phyloP scores from a whole-genome alignment of 768 basidiomycete genomes.

The Suillus ampliporus region DNA sequence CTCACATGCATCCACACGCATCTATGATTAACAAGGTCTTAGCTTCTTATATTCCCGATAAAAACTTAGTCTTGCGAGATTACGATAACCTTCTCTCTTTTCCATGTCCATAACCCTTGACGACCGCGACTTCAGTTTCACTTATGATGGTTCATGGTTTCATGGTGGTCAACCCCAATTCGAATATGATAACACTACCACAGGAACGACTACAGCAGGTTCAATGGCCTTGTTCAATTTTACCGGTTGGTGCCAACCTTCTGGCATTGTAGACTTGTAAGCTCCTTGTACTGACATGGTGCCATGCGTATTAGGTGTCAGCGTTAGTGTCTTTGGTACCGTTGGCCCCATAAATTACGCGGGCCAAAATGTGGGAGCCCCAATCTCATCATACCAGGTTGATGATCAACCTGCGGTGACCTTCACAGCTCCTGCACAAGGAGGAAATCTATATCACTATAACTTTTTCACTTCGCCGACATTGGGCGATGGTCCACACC shows the following conservation, averaged over 20 bases:
- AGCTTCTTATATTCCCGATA: not conserved
- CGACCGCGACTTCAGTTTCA: conserved; percentile 7
- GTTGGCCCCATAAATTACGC: not conserved
- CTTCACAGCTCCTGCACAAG: conserved; percentile 2
- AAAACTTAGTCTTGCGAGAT: not conserved
- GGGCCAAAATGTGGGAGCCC: not conserved
- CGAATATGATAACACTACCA: conserved; percentile 7
- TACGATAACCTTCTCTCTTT: not conserved
- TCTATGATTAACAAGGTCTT: too few species aligned
- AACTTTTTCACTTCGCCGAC: conserved; percentile 8
- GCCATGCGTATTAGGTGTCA: conserved; percentile 6
- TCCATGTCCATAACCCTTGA: conserved; percentile 9
- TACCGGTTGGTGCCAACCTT: conserved; percentile 7
- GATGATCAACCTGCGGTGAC: conserved; percentile 1
- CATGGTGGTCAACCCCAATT: not conserved
- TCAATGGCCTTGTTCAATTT: conserved; percentile 11
- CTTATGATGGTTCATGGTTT: conserved; percentile 10
- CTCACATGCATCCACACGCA: not conserved
- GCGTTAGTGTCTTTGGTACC: conserved; percentile 11
- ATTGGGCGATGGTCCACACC: conserved; percentile 1
- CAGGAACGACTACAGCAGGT: conserved; percentile 7
- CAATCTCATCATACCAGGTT: conserved; percentile 9
- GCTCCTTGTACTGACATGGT: not conserved
- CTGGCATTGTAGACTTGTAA: not conserved
- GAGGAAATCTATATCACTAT: conserved; percentile 1